These are phyloP conservation scores for Gossypium rotundifolium DNA, from an alignment of 345 rosid species.

Conservation along the genomic window DNA sequence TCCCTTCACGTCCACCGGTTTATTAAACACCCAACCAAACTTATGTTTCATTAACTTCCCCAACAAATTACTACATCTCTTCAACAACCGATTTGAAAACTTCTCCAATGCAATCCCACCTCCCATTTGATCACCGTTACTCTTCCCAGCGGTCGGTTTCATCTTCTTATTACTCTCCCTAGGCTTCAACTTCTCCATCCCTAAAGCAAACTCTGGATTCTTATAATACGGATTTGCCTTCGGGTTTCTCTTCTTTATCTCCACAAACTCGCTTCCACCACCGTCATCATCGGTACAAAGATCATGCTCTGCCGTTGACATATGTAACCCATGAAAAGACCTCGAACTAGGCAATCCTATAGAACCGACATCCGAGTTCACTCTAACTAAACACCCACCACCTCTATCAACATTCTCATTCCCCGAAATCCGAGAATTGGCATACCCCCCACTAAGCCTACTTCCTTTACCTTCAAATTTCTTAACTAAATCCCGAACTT, in stretches of 20 bases:
- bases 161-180: conserved; percentile 39
- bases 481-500: conserved; percentile 38
- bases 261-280: conserved; percentile 6
- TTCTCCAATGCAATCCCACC: conserved; percentile 23
- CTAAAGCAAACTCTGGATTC: conserved; percentile 18
- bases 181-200: conserved; percentile 24
- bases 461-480: conserved; percentile 36
- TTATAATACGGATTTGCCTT: conserved; percentile 26
- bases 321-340: conserved; percentile 19
- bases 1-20: conserved; percentile 68
- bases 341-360: conserved; percentile 28
- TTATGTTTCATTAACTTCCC: conserved; percentile 74
- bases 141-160: conserved; percentile 22
- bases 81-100: conserved; percentile 41
- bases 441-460: conserved; percentile 11
- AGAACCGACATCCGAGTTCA: conserved; percentile 47
- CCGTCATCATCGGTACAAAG: conserved; percentile 11
- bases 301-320: conserved; percentile 23
- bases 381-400: conserved; percentile 31
- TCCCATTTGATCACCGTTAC: conserved; percentile 23
- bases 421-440: conserved; percentile 13
- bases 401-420: conserved; percentile 19
- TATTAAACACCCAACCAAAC: conserved; percentile 76
- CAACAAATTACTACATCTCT: conserved; percentile 53
- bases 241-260: conserved; percentile 26